Percentiles rank a stretch among this genome's conserved stretches.
Conservation (phyloP, 768 basidiomycete genomes). For the Hemileccinum rubropunctum region DNA sequence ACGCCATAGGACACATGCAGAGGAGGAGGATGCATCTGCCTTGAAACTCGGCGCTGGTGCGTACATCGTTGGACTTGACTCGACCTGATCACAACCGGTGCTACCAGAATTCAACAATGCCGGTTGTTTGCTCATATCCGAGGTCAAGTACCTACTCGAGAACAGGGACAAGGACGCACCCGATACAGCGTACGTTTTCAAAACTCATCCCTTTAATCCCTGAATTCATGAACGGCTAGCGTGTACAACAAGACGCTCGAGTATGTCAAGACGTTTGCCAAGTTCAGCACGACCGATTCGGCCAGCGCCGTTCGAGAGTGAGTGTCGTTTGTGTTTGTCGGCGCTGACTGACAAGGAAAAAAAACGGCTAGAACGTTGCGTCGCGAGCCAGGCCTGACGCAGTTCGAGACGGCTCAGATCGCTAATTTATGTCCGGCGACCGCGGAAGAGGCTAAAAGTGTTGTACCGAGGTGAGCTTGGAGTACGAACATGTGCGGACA, state of each 20-base stretch:
- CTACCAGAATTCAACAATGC: conserved; percentile 83
- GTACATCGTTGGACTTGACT: background rate
- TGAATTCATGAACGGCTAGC: background rate
- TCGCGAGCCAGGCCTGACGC: conserved; percentile 75
- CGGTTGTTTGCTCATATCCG: conserved; percentile 86
- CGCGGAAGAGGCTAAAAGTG: conserved; percentile 88
- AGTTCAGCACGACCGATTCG: conserved; percentile 84
- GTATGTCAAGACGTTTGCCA: conserved; percentile 88
- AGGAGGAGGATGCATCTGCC: conserved; percentile 85
- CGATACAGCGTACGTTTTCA: conserved; percentile 68
- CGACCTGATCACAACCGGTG: background rate
- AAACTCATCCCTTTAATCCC: background rate
- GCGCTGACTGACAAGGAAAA: background rate
- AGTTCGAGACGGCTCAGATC: conserved; percentile 91
- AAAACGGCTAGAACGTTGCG: conserved; percentile 47
- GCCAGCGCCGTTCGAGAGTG: conserved; percentile 87
- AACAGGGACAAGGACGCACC: conserved; percentile 86
- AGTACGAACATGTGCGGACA: no score
- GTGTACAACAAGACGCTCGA: conserved; percentile 93
- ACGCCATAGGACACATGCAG: conserved; percentile 60
- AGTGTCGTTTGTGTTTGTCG: conserved; percentile 20
- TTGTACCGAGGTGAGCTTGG: conserved; percentile 71
- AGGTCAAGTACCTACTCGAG: conserved; percentile 88
- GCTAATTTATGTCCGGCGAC: conserved; percentile 87
- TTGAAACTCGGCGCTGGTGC: conserved; percentile 78